phyloP scores from a whole-genome alignment of 768 basidiomycete genomes.

The Chalciporus sphaerocephalus region DNA sequence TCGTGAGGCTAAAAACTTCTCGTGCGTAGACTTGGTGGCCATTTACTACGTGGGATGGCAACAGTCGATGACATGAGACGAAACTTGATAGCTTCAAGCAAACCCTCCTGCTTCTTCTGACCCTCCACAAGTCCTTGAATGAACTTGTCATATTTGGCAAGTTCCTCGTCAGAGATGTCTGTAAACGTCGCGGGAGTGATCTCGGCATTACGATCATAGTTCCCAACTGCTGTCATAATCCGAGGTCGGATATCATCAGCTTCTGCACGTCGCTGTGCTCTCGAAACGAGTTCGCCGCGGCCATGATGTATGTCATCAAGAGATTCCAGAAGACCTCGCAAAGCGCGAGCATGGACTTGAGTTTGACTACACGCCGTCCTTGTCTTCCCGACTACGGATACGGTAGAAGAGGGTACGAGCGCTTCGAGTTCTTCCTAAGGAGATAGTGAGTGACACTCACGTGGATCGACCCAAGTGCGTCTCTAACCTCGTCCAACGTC shows the following conservation, averaged over 20 bases:
- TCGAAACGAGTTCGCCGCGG: constrained; percentile 57
- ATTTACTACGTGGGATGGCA: neutral
- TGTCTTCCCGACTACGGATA: constrained; percentile 27
- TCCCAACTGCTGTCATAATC: constrained; percentile 61
- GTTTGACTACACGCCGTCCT: constrained; percentile 46
- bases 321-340: constrained; percentile 73
- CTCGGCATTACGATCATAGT: constrained; percentile 62
- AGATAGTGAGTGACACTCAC: constrained; percentile 2
- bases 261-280: constrained; percentile 57
- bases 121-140: constrained; percentile 53
- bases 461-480: neutral
- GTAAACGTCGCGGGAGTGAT: constrained; percentile 87
- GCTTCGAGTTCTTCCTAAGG: constrained; percentile 60
- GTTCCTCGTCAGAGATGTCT: constrained; percentile 69
- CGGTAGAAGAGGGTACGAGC: constrained; percentile 64
- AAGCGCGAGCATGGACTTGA: constrained; percentile 58
- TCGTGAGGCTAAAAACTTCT: constrained; percentile 68
- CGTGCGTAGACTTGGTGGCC: constrained; percentile 53
- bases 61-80: constrained; percentile 9
- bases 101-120: constrained; percentile 55
- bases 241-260: constrained; percentile 71
- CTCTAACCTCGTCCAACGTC: constrained; percentile 55
- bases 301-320: constrained; percentile 67
- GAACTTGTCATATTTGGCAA: constrained; percentile 78
- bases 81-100: constrained; percentile 70